Evolutionary conservation across 208 protist genomes (phyloP).

Genomic region (Crithidia sp.): DNA sequence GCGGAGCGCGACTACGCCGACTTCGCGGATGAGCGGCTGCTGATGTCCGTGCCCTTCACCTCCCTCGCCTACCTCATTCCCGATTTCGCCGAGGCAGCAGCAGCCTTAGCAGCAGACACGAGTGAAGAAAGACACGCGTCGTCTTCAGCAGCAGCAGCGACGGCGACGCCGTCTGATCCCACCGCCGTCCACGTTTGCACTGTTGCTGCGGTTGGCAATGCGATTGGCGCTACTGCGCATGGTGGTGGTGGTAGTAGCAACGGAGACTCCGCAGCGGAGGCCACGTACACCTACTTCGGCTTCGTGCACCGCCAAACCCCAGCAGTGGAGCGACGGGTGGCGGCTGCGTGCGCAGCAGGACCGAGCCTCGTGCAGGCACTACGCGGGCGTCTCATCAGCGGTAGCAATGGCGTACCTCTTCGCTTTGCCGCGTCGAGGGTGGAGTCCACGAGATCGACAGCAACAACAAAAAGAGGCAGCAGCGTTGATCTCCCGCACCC

Average conservation of each 20-base stretch:
- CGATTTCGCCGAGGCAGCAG: slow-evolving; percentile 27
- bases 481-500: slow-evolving; percentile 18
- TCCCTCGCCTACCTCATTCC: slow-evolving; percentile 53
- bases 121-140: neutral
- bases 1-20: slow-evolving; percentile 44
- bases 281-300: slow-evolving; percentile 8
- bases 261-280: neutral
- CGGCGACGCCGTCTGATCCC: neutral
- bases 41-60: slow-evolving; percentile 43
- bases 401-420: neutral
- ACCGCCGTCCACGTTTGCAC: slow-evolving; percentile 14
- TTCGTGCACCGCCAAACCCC: slow-evolving; percentile 24
- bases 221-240: neutral
- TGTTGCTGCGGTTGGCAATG: neutral
- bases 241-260: neutral
- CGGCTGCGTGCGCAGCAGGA: neutral
- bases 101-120: neutral
- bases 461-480: neutral
- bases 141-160: neutral
- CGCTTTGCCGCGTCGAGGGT: slow-evolving; percentile 18
- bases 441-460: neutral
- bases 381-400: neutral
- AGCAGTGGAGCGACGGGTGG: slow-evolving; percentile 1
- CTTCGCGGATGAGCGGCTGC: slow-evolving; percentile 38
- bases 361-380: neutral